These are phyloP conservation scores for Chiua virens DNA, from an alignment of 768 basidiomycete genomes.

Conservation along the genomic window DNA sequence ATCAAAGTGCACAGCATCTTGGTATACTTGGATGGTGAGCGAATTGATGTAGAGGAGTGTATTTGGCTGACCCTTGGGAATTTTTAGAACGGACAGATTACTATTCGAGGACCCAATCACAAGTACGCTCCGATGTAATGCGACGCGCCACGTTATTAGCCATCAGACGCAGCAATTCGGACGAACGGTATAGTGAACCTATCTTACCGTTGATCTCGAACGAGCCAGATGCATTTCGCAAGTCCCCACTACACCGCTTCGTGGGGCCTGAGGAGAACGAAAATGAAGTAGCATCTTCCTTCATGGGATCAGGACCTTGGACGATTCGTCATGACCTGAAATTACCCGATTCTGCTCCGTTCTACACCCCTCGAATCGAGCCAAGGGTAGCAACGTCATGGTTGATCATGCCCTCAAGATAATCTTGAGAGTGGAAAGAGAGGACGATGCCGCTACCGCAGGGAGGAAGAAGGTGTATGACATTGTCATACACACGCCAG, in stretches of 20 bases:
- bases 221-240: constrained; percentile 55
- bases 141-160: constrained; percentile 60
- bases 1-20: constrained; percentile 75
- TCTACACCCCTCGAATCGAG: constrained; percentile 75
- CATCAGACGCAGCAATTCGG: constrained; percentile 43
- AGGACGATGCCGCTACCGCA: constrained; percentile 65
- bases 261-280: constrained; percentile 49
- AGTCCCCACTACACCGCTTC: constrained; percentile 65
- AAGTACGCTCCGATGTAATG: constrained; percentile 68
- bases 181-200: constrained; percentile 52
- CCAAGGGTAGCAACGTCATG: constrained; percentile 57
- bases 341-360: constrained; percentile 64
- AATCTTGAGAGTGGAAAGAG: constrained; percentile 78
- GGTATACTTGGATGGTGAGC: constrained; percentile 78
- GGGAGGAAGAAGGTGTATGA: constrained; percentile 84
- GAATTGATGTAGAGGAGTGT: not conserved
- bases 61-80: not conserved
- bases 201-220: constrained; percentile 81
- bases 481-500: constrained; percentile 81
- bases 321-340: constrained; percentile 65
- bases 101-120: constrained; percentile 63
- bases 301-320: constrained; percentile 90
- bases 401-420: constrained; percentile 80
- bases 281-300: constrained; percentile 54
- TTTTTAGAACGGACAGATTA: constrained; percentile 77